These are phyloP conservation scores for Vaccinium darrowii DNA, from an alignment of 148 eudicot species.

Conservation along the genomic window DNA sequence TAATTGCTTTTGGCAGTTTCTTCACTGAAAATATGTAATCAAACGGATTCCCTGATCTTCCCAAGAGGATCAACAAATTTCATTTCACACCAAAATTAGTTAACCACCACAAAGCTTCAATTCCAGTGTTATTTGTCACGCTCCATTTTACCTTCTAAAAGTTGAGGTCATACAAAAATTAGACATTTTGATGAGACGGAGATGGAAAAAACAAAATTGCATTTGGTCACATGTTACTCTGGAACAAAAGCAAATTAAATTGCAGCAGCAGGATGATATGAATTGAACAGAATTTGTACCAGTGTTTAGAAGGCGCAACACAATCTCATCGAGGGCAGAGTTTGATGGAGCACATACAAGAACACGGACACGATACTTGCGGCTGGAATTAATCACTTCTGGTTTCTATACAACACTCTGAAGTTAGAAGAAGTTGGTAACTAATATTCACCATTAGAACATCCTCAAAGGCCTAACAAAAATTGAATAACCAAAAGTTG, in stretches of 20 bases:
- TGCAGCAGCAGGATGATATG: neutral
- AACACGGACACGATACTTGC: constrained; percentile 94
- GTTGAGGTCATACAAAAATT: neutral
- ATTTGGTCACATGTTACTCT: neutral
- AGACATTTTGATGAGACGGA: neutral
- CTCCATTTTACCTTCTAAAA: neutral
- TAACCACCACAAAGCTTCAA: neutral
- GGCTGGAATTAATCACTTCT: constrained; percentile 79
- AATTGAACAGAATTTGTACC: constrained; percentile 40
- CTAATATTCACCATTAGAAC: constrained; percentile 8
- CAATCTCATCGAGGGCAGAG: constrained; percentile 98
- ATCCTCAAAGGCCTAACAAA: too few species aligned
- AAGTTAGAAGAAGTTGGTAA: constrained; percentile 17
- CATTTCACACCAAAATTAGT: neutral
- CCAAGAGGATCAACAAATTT: neutral
- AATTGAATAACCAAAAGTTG: too few species aligned
- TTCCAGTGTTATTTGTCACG: neutral
- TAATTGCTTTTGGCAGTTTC: neutral
- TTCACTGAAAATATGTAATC: neutral
- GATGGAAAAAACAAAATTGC: constrained; percentile 2
- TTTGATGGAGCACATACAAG: constrained; percentile 99
- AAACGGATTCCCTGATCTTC: neutral
- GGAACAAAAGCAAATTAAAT: neutral
- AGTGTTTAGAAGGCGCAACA: constrained; percentile 69
- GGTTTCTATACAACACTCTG: constrained; percentile 63